Evolutionary conservation across 2,329 filamentous ascomycete species (phyloP), one percentile per base, ranked within the genome.

Genomic region (Thermoascus crustaceus): DNA sequence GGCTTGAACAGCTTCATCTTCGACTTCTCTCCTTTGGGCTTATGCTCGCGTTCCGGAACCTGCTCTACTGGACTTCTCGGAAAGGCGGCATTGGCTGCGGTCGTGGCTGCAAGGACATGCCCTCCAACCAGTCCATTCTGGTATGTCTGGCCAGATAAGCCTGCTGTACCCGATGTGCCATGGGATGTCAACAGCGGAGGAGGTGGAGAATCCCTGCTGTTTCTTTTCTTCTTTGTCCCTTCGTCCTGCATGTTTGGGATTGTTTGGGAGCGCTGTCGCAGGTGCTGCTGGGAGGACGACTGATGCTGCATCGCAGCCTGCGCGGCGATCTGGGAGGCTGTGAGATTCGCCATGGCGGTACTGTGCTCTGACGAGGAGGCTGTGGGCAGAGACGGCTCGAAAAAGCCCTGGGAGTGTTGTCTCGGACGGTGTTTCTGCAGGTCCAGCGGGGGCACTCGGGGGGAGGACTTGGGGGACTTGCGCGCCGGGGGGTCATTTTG

Each of bases 1-100:
- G 77, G 76, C 49, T 80, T 80, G 52, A 82, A 82, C 4, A 81
- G 63, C 55, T 81, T 81, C 71, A 78, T 80, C 60, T 80, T 80
- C 23, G 74, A 75, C 50, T 75, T 75, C 47, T 77, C 72, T 39
- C 72, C 72, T 40, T 71, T 67, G 24, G 60, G 63, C 49, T 78
- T 78, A 34, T 64, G 56, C 38, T 66, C 62, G 26, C 55, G 57
- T 37, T 63, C 58, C 18, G 50, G 43, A 4, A 48, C 45, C 14
- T 50, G 42, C 5, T 58, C 55, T 13, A 38, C 50, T 1, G 57
- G 46, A 47, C 66, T 73, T 33, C 73, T 61, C 8, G 77, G 76
- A 48, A 78, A 80, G 1, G 69, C 77, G 7, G 69, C 69, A 55
- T 76, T 80, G 4, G 77, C 77, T 7, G 77, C 77, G 2, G 73